These are phyloP conservation scores for Trypanosoma melophagium DNA, from an alignment of 208 protist genomes.

Conservation along the genomic window DNA sequence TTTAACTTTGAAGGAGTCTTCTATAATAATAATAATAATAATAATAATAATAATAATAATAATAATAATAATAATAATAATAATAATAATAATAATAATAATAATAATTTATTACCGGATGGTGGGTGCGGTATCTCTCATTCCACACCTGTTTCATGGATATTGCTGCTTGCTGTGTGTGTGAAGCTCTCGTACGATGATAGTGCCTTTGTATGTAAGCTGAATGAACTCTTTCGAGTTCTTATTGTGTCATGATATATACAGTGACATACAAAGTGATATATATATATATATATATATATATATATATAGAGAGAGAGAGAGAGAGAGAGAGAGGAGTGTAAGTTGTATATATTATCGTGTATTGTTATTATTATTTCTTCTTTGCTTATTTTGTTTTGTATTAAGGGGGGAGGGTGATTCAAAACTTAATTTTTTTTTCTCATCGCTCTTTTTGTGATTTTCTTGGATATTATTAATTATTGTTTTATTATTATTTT, in stretches of 20 bases:
- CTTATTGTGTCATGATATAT: constrained; percentile 11
- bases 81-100: background rate
- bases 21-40: background rate
- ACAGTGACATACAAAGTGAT: too few relatives aligned
- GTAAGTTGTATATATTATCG: too few relatives aligned
- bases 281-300: constrained; percentile 6
- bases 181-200: constrained; percentile 4
- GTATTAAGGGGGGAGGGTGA: background rate
- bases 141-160: constrained; percentile 19
- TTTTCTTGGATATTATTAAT: background rate
- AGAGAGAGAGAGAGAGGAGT: background rate
- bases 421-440: constrained; percentile 7
- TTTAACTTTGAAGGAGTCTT: background rate
- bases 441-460: too few relatives aligned
- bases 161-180: constrained; percentile 15
- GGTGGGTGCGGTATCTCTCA: background rate
- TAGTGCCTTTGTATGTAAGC: background rate
- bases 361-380: background rate
- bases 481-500: constrained; percentile 3
- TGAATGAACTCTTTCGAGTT: constrained; percentile 12
- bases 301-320: constrained; percentile 5
- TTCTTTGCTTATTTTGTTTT: background rate
- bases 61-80: background rate
- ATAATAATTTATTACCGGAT: background rate
- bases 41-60: background rate